These are phyloP conservation scores for Schizophyllum commune DNA, from an alignment of 1,284 basidiomycete species.

Conservation along the genomic window DNA sequence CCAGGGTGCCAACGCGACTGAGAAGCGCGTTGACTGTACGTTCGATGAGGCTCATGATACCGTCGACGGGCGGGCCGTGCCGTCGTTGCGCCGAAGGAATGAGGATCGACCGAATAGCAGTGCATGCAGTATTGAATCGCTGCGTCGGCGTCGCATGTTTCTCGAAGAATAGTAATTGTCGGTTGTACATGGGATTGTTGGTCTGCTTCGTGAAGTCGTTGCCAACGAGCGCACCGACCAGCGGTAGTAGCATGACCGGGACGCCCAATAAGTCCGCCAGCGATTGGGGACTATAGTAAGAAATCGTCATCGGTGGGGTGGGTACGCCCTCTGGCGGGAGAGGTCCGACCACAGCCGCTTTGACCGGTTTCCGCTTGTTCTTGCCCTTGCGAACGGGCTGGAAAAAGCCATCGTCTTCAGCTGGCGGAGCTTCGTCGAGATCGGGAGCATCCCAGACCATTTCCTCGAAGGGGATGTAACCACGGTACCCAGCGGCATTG, in stretches of 20 bases:
- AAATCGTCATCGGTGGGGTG: slow-evolving; percentile 43
- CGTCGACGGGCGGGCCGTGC: slow-evolving; percentile 47
- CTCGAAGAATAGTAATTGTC: slow-evolving; percentile 65
- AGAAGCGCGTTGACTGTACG: slow-evolving; percentile 52
- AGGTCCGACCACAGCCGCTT: slow-evolving; percentile 32
- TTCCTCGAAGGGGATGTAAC: slow-evolving; percentile 77
- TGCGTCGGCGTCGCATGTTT: slow-evolving; percentile 43
- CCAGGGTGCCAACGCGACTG: slow-evolving; percentile 39
- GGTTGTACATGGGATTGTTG: slow-evolving; percentile 33
- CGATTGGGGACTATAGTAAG: slow-evolving; percentile 53
- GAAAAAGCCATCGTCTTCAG: slow-evolving; percentile 45
- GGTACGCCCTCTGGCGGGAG: slow-evolving; percentile 44
- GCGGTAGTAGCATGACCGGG: slow-evolving; percentile 67
- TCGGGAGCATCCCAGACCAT: slow-evolving; percentile 57
- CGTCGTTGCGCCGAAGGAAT: slow-evolving; percentile 35
- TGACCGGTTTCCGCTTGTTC: slow-evolving; percentile 30
- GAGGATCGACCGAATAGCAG: slow-evolving; percentile 45
- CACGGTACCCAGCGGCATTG: slow-evolving; percentile 62
- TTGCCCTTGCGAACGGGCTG: slow-evolving; percentile 45
- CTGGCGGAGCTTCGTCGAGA: slow-evolving; percentile 21
- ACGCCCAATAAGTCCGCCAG: slow-evolving; percentile 65
- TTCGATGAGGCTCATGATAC: slow-evolving; percentile 71
- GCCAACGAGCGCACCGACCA: slow-evolving; percentile 80
- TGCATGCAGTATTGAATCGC: slow-evolving; percentile 52
- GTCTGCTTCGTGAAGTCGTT: slow-evolving; percentile 70